phyloP scores from a whole-genome alignment of 2,329 filamentous ascomycete genomes.

The Penicillium expansum region DNA sequence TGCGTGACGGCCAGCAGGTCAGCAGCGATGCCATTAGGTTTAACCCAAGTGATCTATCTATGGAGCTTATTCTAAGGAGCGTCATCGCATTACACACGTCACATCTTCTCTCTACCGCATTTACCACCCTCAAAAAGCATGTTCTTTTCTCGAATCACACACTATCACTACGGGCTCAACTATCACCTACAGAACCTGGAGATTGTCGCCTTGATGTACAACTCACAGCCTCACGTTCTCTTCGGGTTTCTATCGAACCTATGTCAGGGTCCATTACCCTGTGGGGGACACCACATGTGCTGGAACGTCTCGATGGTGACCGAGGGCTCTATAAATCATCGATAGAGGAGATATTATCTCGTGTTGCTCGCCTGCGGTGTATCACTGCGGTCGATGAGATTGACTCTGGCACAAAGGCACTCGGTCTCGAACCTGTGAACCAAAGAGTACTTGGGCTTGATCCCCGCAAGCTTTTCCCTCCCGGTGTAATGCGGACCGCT shows the following conservation, averaged over 20 bases:
- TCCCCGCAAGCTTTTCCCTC: constrained; percentile 60
- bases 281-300: constrained; percentile 60
- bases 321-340: constrained; percentile 57
- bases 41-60: constrained; percentile 65
- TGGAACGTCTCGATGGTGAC: constrained; percentile 59
- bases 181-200: constrained; percentile 61
- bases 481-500: constrained; percentile 61
- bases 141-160: constrained; percentile 61
- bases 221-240: constrained; percentile 60
- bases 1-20: constrained; percentile 75
- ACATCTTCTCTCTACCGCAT: constrained; percentile 66
- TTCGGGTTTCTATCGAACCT: constrained; percentile 68
- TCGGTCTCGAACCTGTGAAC: constrained; percentile 41
- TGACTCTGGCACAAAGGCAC: constrained; percentile 34
- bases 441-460: constrained; percentile 39
- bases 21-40: constrained; percentile 65
- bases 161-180: constrained; percentile 57
- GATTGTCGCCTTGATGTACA: constrained; percentile 68
- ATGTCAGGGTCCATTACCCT: constrained; percentile 74
- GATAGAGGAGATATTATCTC: constrained; percentile 40
- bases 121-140: constrained; percentile 57
- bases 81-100: constrained; percentile 74
- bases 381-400: constrained; percentile 41
- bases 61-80: constrained; percentile 69
- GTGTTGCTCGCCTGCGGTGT: constrained; percentile 40